Evolutionary conservation across 331 rosid species (phyloP).

Genomic region (Dryas integrifolia): DNA sequence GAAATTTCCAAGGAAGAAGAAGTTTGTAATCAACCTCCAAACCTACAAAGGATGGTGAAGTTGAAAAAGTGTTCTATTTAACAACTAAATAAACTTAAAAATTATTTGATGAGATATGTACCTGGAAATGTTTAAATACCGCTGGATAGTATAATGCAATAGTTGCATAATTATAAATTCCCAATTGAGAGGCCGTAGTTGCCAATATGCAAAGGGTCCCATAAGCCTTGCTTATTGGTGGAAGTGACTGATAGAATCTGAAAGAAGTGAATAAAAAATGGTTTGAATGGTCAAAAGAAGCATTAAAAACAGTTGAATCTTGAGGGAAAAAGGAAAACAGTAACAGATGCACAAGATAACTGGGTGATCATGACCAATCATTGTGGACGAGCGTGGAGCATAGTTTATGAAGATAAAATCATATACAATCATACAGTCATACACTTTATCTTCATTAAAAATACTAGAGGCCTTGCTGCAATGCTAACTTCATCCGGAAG

Average conservation of each 20-base stretch:
- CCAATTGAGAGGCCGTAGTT: constrained; percentile 57
- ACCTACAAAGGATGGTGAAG: constrained; percentile 52
- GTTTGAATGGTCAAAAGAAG: not conserved
- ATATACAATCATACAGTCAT: not conserved
- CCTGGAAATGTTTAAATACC: constrained; percentile 67
- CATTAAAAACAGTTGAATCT: not conserved
- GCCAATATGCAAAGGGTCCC: constrained; percentile 72
- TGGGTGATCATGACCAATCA: not conserved
- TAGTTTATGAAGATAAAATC: constrained; percentile 4
- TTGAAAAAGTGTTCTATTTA: constrained; percentile 14
- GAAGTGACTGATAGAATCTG: constrained; percentile 84
- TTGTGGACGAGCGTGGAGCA: not conserved
- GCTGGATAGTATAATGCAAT: constrained; percentile 43
- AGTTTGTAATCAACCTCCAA: constrained; percentile 88
- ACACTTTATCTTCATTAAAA: not conserved
- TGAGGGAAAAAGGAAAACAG: not conserved
- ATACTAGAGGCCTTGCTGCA: not conserved
- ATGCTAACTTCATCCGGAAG: not conserved
- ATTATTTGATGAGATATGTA: constrained; percentile 24
- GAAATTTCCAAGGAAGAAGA: constrained; percentile 85
- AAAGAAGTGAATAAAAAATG: constrained; percentile 21
- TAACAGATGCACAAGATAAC: not conserved
- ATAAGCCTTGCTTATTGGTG: constrained; percentile 89
- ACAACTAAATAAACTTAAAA: not conserved
- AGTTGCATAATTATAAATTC: constrained; percentile 18